These are phyloP conservation scores for Phytophthora multivora DNA, from an alignment of 352 stramenopile species.

Conservation along the genomic window DNA sequence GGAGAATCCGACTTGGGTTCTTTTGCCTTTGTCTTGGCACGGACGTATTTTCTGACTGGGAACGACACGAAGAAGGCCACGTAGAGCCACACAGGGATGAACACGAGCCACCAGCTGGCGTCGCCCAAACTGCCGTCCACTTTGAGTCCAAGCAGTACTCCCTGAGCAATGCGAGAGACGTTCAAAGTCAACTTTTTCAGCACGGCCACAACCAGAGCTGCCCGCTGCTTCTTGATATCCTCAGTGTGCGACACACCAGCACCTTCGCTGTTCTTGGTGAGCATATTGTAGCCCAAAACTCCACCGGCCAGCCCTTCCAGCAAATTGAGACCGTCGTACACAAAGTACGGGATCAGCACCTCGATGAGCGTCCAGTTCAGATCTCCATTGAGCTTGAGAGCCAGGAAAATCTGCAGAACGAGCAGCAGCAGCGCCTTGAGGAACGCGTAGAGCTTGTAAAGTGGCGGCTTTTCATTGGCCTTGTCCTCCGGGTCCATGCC, in stretches of 20 bases:
- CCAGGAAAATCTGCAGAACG: constrained; percentile 82
- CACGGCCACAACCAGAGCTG: constrained; percentile 44
- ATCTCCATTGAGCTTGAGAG: constrained; percentile 80
- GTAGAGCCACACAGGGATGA: constrained; percentile 82
- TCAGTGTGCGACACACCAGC: constrained; percentile 75
- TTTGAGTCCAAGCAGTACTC: constrained; percentile 68
- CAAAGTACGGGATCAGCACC: constrained; percentile 80
- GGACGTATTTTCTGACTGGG: constrained; percentile 60
- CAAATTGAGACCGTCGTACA: constrained; percentile 76
- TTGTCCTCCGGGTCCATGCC: constrained; percentile 67
- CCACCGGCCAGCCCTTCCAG: constrained; percentile 63
- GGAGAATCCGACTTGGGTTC: constrained; percentile 38
- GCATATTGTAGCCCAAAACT: constrained; percentile 65
- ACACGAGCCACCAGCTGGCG: constrained; percentile 81
- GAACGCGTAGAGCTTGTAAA: constrained; percentile 84
- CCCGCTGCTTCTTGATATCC: constrained; percentile 67
- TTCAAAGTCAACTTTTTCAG: constrained; percentile 51
- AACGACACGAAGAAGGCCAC: constrained; percentile 62
- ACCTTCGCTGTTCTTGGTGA: constrained; percentile 78
- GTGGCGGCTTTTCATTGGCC: constrained; percentile 41
- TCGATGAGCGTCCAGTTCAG: constrained; percentile 64
- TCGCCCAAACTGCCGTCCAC: constrained; percentile 59
- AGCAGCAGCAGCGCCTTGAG: constrained; percentile 80
- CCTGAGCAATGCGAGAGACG: constrained; percentile 61
- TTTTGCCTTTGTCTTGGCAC: constrained; percentile 46